Base-by-base conservation (phyloP, 805 yeast genomes). In the Nakazawaea populi region DNA sequence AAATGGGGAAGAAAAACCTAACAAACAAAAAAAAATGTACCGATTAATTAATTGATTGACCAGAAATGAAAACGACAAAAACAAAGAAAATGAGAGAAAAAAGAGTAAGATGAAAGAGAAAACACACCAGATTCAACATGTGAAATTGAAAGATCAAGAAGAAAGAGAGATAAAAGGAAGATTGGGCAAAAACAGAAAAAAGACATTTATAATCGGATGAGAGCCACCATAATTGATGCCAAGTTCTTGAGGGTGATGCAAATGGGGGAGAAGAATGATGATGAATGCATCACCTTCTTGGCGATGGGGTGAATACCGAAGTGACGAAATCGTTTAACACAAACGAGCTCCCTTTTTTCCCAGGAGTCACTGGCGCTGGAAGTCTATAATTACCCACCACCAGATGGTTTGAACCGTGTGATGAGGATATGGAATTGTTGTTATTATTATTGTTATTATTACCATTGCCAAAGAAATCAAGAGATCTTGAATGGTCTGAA, bases 301-400 rank as follows among this genome's bases (percentile, higher is more conserved):
- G 78, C 11, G 74, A 70, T 2, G 78, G 78, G 4, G 76, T 70
- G 60, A 73, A 73, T 55, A 73, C 52, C 8, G 52, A 73, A 54
- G 73, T 72, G 36, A 73, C 75, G 54, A 73, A 73, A 56, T 73
- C 78, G 56, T 63, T 72, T 76, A 73, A 72, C 55, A 71, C 72
- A 61, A 73, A 73, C 9, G 75, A 75, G 7, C 44, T 46, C 3
- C 47, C 43, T 28, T 46, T 51, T 38, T 43, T 46, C 18, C 52
- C 49, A 6, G 53, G 53, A 27, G 53, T 51, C 24, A 46, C 50
- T 4, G 53, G 53, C 30, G 47, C 28, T 29, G 28, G 38, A 18
- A 51, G 42, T 38, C 37, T 51, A 35, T 18, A 18, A 18, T 18
- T 18, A 18, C 24, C 24, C 24, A 18, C 24, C 24, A 18, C 24